These are phyloP conservation scores for Westerdykella aurantiaca DNA, from an alignment of 2,329 filamentous ascomycete species.

Conservation along the genomic window DNA sequence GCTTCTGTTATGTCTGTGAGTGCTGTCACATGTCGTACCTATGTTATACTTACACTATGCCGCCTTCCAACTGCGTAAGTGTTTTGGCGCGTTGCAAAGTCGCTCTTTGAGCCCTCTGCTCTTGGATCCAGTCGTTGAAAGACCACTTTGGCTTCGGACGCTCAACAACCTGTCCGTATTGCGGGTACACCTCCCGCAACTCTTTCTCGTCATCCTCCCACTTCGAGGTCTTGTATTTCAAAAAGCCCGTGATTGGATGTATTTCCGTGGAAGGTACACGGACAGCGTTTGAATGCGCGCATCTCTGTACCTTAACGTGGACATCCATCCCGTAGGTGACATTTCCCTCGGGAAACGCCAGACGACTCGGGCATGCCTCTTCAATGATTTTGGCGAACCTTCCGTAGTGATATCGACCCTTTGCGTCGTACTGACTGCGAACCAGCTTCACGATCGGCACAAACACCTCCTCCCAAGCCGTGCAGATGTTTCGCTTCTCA, in stretches of 20 bases:
- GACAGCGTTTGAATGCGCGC: not conserved
- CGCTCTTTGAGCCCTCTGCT: conserved; percentile 1
- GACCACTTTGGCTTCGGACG: conserved; percentile 22
- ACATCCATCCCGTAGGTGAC: conserved; percentile 3
- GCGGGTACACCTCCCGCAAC: conserved; percentile 22
- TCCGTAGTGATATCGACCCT: conserved; percentile 26
- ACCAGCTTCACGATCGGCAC: conserved; percentile 29
- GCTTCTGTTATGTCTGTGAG: no score
- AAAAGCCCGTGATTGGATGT: not conserved
- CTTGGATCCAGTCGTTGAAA: conserved; percentile 23
- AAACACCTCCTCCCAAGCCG: conserved; percentile 25
- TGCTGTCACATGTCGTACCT: no score
- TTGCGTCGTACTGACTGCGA: conserved; percentile 21
- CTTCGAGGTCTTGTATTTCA: conserved; percentile 9
- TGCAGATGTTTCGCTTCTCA: conserved; percentile 20
- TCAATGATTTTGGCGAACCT: conserved; percentile 30
- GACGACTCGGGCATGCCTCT: conserved; percentile 17
- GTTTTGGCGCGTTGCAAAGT: not conserved
- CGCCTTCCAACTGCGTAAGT: not conserved
- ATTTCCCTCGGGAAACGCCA: conserved; percentile 30
- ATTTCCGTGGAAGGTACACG: not conserved
- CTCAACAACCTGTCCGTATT: conserved; percentile 29
- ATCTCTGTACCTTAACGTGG: not conserved
- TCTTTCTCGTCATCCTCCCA: conserved; percentile 25
- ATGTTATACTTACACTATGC: no score